Base-by-base conservation (phyloP, 2,329 filamentous ascomycete species). In the Apiospora kogelbergensis region DNA sequence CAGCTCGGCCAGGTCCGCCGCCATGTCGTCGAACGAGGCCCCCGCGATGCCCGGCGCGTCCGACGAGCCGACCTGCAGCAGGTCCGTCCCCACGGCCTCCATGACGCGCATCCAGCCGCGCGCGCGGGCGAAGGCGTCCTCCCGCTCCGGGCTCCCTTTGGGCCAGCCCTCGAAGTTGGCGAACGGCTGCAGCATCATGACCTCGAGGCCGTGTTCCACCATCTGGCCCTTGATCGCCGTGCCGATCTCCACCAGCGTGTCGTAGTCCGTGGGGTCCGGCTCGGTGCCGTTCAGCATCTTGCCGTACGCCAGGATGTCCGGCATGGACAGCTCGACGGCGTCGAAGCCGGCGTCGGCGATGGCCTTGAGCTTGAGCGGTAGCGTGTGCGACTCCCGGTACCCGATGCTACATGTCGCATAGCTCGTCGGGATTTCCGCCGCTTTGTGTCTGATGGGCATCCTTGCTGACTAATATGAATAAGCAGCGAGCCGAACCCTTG, bases 111-210 rank as follows among this genome's bases (percentile, higher is more conserved):
- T 86, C 92, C 91, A 95, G 0, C 90, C 90, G 7, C 78, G 80
- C 0, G 90, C 91, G 30, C 90, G 84, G 0, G 81, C 79, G 71
- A 92, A 92, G 0, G 89, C 91, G 66, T 91, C 87, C 6, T 87
- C 79, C 3, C 90, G 82, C 76, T 91, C 86, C 0, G 81, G 74
- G 1, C 86, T 88, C 0, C 83, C 88, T 48, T 83, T 81, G 0
- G 84, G 81, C 91, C 92, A 95, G 1, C 92, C 92, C 74, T 95
- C 92, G 69, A 93, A 94, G 73, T 94, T 92, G 20, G 89, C 82
- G 74, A 95, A 94, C 0, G 92, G 91, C 74, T 95, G 92, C 6
- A 94, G 79, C 82, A 94, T 91, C 77, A 94, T 84, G 68, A 94
- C 85, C 44, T 84, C 81, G 1, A 94, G 79, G 0, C 81, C 79